phyloP scores from a whole-genome alignment of 345 rosid genomes.

The Populus euphratica region DNA sequence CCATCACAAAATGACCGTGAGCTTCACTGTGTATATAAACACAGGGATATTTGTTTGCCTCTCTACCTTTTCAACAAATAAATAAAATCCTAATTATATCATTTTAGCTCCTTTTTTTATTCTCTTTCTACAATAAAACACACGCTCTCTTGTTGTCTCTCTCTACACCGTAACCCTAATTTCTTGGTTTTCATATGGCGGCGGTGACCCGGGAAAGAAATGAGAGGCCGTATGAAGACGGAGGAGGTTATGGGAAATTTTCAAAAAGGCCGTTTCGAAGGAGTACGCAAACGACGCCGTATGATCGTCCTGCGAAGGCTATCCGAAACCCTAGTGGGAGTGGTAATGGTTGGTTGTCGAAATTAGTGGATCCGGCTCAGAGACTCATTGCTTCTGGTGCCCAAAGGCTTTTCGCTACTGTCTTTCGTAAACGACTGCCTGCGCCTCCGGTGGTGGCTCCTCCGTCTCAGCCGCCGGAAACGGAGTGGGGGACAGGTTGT shows the following conservation, averaged over 20 bases:
- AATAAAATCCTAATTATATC: constrained; percentile 16
- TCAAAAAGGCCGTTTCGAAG: constrained; percentile 57
- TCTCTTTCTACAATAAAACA: background rate
- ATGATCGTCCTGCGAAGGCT: constrained; percentile 60
- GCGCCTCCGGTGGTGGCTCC: constrained; percentile 25
- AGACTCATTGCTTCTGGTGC: constrained; percentile 72
- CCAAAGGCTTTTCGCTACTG: constrained; percentile 62
- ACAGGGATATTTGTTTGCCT: background rate
- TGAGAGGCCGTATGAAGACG: constrained; percentile 16
- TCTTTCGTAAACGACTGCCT: constrained; percentile 71
- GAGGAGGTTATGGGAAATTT: constrained; percentile 52
- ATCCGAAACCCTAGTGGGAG: constrained; percentile 39
- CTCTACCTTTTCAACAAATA: background rate
- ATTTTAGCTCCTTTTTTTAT: background rate
- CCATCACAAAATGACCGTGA: background rate
- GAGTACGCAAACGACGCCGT: constrained; percentile 55
- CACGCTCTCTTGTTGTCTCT: background rate
- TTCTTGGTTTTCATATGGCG: constrained; percentile 18
- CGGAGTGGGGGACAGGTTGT: constrained; percentile 50
- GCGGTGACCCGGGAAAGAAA: constrained; percentile 23
- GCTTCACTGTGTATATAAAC: background rate
- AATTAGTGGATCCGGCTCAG: constrained; percentile 90
- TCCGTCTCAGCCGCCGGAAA: constrained; percentile 33
- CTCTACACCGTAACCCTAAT: constrained; percentile 5
- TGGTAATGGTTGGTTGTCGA: constrained; percentile 69